These are phyloP conservation scores for Solanum virginianum DNA, from an alignment of 257 asterid genomes.

Conservation along the genomic window DNA sequence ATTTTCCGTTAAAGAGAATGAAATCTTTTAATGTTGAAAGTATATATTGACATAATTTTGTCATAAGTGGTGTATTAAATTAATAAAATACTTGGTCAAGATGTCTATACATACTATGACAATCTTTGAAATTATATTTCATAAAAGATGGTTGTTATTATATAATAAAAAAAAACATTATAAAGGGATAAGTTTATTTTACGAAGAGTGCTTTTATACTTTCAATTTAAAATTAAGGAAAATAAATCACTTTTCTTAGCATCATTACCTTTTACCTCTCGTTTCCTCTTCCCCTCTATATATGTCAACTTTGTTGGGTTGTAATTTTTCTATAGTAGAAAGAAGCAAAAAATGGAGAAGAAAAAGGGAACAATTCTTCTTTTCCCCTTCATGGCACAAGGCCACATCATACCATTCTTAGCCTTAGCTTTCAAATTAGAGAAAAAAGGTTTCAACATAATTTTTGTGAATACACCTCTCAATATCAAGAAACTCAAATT, in stretches of 20 bases:
- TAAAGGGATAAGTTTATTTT: too few species aligned
- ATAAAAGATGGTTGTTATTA: too few species aligned
- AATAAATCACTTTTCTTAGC: neutral
- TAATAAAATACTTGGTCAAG: neutral
- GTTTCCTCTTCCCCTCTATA: neutral
- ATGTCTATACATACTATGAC: neutral
- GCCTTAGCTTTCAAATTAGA: constrained; percentile 4
- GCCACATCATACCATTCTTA: constrained; percentile 13
- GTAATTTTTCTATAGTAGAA: neutral
- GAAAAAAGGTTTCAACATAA: constrained; percentile 1
- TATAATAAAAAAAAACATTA: too few species aligned
- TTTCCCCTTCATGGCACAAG: constrained; percentile 18
- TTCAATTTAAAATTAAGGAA: neutral
- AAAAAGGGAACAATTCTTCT: neutral
- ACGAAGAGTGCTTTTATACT: neutral
- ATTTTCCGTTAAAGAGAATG: neutral
- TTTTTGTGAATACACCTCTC: constrained; percentile 19
- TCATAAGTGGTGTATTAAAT: neutral
- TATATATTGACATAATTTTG: neutral
- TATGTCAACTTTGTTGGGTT: neutral
- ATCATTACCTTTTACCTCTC: too few species aligned
- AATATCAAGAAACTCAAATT: constrained; percentile 31
- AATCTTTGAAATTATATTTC: neutral
- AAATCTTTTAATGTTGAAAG: neutral
- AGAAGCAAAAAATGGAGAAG: neutral